Conservation (phyloP, 257 asterid genomes). For the Solanum habrochaites region DNA sequence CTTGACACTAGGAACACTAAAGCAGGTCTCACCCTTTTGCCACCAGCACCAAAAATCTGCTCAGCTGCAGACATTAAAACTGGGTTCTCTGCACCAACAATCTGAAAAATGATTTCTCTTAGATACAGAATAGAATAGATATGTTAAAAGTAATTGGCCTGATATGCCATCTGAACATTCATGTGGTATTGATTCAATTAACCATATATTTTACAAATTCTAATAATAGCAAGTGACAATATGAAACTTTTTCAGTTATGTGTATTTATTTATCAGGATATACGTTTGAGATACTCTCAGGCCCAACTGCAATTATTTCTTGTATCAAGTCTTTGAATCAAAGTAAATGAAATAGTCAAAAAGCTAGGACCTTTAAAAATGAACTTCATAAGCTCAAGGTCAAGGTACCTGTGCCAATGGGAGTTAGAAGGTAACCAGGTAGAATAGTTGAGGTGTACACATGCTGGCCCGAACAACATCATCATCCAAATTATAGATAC, state of each 20-base stretch:
- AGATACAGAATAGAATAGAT: not conserved
- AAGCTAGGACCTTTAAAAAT: not conserved
- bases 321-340: not conserved
- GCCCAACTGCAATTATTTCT: not conserved
- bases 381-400: not conserved
- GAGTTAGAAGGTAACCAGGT: not conserved
- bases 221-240: not conserved
- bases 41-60: slow-evolving; percentile 97
- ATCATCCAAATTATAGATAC: not conserved
- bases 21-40: slow-evolving; percentile 95
- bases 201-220: not conserved
- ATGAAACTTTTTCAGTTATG: not conserved
- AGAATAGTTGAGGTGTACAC: not conserved
- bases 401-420: not conserved
- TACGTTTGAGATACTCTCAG: not conserved
- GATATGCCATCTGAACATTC: not conserved
- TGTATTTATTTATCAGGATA: not conserved
- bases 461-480: not conserved
- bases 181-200: not conserved
- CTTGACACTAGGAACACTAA: slow-evolving; percentile 78
- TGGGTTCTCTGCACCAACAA: slow-evolving; percentile 96
- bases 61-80: slow-evolving; percentile 95
- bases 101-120: slow-evolving; percentile 34
- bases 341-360: not conserved
- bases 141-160: not conserved